phyloP scores from a whole-genome alignment of 2,329 filamentous ascomycete species.

The Xylariaceae sp. region DNA sequence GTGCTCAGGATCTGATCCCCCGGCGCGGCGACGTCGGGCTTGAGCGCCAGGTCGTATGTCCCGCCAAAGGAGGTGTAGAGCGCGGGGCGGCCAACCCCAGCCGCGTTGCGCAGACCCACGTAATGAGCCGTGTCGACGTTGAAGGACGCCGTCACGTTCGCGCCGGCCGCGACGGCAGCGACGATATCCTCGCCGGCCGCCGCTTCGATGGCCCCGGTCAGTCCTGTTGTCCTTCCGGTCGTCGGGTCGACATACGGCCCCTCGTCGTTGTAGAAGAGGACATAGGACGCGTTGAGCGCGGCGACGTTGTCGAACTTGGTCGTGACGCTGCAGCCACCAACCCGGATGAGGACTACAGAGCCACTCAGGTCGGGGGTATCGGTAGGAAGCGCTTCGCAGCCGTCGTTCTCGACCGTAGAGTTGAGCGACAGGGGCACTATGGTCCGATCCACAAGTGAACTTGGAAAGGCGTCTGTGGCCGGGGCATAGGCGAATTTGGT shows the following conservation, averaged over 20 bases:
- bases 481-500: constrained; percentile 19
- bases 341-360: constrained; percentile 10
- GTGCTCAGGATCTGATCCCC: constrained; percentile 36
- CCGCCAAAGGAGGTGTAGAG: constrained; percentile 33
- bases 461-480: constrained; percentile 13
- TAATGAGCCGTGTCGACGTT: constrained; percentile 12
- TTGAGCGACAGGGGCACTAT: constrained; percentile 19
- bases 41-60: constrained; percentile 32
- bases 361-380: constrained; percentile 11
- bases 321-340: constrained; percentile 11
- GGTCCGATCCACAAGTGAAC: constrained; percentile 17
- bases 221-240: constrained; percentile 6
- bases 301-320: constrained; percentile 24
- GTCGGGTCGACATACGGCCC: constrained; percentile 11
- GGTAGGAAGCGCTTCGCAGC: constrained; percentile 14
- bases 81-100: constrained; percentile 13
- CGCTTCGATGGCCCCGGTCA: constrained; percentile 17
- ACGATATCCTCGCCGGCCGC: constrained; percentile 25
- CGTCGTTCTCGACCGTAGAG: constrained; percentile 17
- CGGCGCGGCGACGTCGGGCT: constrained; percentile 32
- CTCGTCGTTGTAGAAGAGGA: constrained; percentile 27
- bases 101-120: constrained; percentile 13
- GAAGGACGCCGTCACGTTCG: constrained; percentile 23
- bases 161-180: constrained; percentile 20
- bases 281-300: constrained; percentile 20